A percentile compares a stretch with the other conserved stretches of the same genome.
phyloP scores from a whole-genome alignment of 768 basidiomycete species.

The Astraeus odoratus region DNA sequence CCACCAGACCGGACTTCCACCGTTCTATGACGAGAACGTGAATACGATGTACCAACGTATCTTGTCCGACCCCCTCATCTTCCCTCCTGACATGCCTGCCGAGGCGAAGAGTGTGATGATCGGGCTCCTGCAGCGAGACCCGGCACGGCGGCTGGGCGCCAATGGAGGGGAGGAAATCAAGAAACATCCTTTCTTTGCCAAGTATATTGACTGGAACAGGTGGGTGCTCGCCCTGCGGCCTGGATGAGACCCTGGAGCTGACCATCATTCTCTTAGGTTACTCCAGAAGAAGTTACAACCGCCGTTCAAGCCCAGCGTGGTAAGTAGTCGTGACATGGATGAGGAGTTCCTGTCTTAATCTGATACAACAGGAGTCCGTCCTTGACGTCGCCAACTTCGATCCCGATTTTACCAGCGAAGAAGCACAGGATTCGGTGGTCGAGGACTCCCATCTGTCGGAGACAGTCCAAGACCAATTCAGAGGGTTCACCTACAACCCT shows the following conservation, averaged over 20 bases:
- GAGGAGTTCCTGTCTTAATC: slow-evolving; percentile 2
- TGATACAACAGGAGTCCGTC: slow-evolving; percentile 62
- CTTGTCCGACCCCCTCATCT: slow-evolving; percentile 85
- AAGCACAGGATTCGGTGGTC: slow-evolving; percentile 92
- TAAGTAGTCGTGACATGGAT: slow-evolving; percentile 31
- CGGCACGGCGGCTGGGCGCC: slow-evolving; percentile 77
- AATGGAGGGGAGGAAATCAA: slow-evolving; percentile 96
- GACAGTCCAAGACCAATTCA: slow-evolving; percentile 96
- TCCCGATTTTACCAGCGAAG: slow-evolving; percentile 93
- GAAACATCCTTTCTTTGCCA: slow-evolving; percentile 90
- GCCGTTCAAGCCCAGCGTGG: slow-evolving; percentile 95
- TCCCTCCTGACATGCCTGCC: slow-evolving; percentile 80
- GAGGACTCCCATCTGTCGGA: slow-evolving; percentile 88
- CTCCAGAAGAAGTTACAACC: slow-evolving; percentile 94
- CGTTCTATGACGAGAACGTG: slow-evolving; percentile 98
- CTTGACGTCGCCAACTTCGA: slow-evolving; percentile 97
- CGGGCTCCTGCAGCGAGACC: slow-evolving; percentile 85
- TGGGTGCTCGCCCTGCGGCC: slow-evolving; percentile 25
- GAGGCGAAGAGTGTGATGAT: slow-evolving; percentile 90
- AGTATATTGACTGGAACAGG: slow-evolving; percentile 89
- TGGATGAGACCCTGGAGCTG: neutral
- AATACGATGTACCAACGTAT: slow-evolving; percentile 98
- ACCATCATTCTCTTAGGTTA: slow-evolving; percentile 37
- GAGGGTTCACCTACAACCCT: slow-evolving; percentile 85
- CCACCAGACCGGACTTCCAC: slow-evolving; percentile 82